Conservation (phyloP, 1,139 yeast species). For the Diutina siamensis region DNA sequence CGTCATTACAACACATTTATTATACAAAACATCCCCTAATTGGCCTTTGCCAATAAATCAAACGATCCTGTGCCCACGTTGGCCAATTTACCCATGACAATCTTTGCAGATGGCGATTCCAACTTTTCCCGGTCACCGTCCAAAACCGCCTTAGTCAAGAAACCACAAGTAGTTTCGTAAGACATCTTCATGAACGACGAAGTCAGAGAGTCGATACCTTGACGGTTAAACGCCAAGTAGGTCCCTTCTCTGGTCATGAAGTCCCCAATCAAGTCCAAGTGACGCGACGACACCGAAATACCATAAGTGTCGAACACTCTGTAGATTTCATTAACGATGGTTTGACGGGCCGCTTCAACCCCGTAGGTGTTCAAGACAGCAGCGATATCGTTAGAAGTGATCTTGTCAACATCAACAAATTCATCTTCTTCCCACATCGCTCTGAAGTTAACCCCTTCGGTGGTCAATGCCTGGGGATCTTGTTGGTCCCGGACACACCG, state of each 20-base stretch:
- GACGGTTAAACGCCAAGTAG: conserved; percentile 93
- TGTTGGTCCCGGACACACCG: conserved; percentile 84
- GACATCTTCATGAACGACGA: conserved; percentile 99
- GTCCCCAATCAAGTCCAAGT: conserved; percentile 93
- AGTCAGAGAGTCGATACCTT: conserved; percentile 92
- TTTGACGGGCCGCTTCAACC: conserved; percentile 97
- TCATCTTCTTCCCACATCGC: conserved; percentile 99
- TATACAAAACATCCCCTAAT: not conserved
- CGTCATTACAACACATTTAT: not conserved
- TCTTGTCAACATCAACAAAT: conserved; percentile 77
- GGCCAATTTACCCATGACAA: conserved; percentile 85
- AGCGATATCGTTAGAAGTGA: conserved; percentile 85
- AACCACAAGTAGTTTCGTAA: conserved; percentile 96
- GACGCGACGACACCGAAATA: conserved; percentile 85
- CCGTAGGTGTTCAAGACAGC: conserved; percentile 90
- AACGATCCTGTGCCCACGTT: conserved; percentile 95
- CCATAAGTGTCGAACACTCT: conserved; percentile 96
- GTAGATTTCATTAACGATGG: conserved; percentile 92
- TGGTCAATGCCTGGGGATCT: conserved; percentile 62
- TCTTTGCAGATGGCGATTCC: conserved; percentile 89
- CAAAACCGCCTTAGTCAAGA: conserved; percentile 90
- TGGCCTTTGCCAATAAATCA: conserved; percentile 52
- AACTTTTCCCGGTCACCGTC: conserved; percentile 84
- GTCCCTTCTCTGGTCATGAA: conserved; percentile 99
- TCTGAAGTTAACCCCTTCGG: conserved; percentile 96